Evolutionary conservation across 257 asterid species (phyloP).

Genomic region (Solanum habrochaites): DNA sequence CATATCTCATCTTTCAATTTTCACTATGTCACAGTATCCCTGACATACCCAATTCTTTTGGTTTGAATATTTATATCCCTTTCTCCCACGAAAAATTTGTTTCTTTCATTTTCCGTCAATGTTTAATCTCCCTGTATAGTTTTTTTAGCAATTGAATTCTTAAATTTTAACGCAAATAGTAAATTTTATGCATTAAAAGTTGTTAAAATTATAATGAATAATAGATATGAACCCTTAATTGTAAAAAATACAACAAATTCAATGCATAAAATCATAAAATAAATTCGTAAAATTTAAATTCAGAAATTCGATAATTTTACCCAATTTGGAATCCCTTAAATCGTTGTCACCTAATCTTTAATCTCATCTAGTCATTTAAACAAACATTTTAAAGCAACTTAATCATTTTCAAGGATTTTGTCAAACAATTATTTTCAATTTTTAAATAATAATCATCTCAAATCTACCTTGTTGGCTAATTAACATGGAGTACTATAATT

Average conservation of each 20-base stretch:
- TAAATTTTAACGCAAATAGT: too few species aligned
- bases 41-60: too few species aligned
- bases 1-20: too few species aligned
- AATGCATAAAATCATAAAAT: background rate
- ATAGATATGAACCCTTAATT: background rate
- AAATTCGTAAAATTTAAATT: background rate
- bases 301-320: background rate
- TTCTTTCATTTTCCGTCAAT: background rate
- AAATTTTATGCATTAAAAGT: background rate
- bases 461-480: background rate
- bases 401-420: constrained; percentile 5
- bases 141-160: background rate
- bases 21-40: too few species aligned
- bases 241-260: background rate
- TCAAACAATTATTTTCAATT: background rate
- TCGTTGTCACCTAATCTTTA: background rate
- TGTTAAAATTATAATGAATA: background rate
- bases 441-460: background rate
- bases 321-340: background rate
- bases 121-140: background rate
- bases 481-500: background rate
- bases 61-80: too few species aligned
- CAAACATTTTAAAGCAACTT: background rate
- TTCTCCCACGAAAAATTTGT: too few species aligned
- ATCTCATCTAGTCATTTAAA: background rate